A percentile compares a stretch with the other conserved stretches of the same genome.
These are phyloP conservation scores for Cladosporium cucumerinum DNA, from an alignment of 2,329 filamentous ascomycete species.

Conservation along the genomic window DNA sequence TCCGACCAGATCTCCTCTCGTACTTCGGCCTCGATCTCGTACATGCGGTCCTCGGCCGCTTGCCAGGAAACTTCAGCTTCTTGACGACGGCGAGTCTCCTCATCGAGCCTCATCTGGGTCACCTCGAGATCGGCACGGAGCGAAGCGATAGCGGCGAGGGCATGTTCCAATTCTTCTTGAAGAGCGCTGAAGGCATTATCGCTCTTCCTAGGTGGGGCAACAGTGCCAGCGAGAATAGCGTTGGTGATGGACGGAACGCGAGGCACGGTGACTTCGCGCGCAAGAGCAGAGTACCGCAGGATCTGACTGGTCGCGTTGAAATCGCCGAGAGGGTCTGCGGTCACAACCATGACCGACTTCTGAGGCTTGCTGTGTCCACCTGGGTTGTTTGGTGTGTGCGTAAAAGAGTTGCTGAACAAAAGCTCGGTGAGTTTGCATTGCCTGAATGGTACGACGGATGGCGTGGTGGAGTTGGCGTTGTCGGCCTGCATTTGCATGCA, in stretches of 20 bases:
- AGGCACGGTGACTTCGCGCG: slow-evolving; percentile 87
- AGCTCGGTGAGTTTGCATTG: slow-evolving; percentile 54
- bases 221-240: slow-evolving; percentile 53
- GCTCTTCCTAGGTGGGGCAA: slow-evolving; percentile 21
- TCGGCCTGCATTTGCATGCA: slow-evolving; percentile 95
- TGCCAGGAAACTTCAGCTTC: slow-evolving; percentile 71
- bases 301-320: slow-evolving; percentile 98
- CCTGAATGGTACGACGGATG: slow-evolving; percentile 62
- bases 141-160: slow-evolving; percentile 75
- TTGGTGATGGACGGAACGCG: slow-evolving; percentile 79
- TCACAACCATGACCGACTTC: slow-evolving; percentile 92
- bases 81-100: slow-evolving; percentile 67
- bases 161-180: slow-evolving; percentile 72
- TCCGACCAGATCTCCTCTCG: slow-evolving; percentile 86
- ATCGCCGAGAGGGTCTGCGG: slow-evolving; percentile 86
- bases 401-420: slow-evolving; percentile 51
- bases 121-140: slow-evolving; percentile 74
- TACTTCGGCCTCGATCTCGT: slow-evolving; percentile 77
- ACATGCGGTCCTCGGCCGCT: slow-evolving; percentile 60
- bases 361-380: slow-evolving; percentile 63
- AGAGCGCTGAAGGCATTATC: slow-evolving; percentile 45
- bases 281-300: slow-evolving; percentile 86
- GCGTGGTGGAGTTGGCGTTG: slow-evolving; percentile 55
- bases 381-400: slow-evolving; percentile 32
- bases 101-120: slow-evolving; percentile 64